A percentile compares a stretch with the other conserved stretches of the same genome.
These are phyloP conservation scores for Pseudozyma thailandica DNA, from an alignment of 1,284 basidiomycete species.

Conservation along the genomic window DNA sequence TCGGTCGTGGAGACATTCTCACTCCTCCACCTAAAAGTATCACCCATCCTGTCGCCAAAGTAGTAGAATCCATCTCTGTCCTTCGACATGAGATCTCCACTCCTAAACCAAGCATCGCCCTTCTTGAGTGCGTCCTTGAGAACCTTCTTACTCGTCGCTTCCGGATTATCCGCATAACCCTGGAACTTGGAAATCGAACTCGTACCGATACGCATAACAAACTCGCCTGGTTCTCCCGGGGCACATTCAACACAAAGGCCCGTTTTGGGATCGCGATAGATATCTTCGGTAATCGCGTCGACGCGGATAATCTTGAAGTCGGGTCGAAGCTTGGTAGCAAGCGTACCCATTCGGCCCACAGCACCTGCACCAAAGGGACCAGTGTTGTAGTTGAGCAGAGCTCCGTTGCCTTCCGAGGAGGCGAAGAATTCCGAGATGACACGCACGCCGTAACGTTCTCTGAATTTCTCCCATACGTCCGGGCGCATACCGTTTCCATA, in stretches of 20 bases:
- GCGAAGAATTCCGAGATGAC: constrained; percentile 68
- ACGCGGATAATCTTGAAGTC: constrained; percentile 65
- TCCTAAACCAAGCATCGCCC: constrained; percentile 67
- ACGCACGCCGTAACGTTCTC: constrained; percentile 64
- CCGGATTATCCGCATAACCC: constrained; percentile 63
- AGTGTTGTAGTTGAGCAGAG: constrained; percentile 65
- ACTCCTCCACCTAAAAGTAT: constrained; percentile 67
- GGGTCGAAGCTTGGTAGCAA: constrained; percentile 49
- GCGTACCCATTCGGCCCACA: constrained; percentile 60
- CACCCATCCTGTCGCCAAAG: constrained; percentile 66
- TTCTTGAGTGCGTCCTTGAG: constrained; percentile 63
- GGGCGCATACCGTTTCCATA: constrained; percentile 68
- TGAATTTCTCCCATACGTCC: constrained; percentile 68
- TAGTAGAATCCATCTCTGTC: constrained; percentile 64
- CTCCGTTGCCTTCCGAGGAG: constrained; percentile 65
- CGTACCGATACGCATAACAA: constrained; percentile 62
- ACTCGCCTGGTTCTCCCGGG: constrained; percentile 64
- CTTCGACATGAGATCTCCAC: constrained; percentile 65
- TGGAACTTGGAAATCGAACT: constrained; percentile 52
- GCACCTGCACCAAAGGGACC: constrained; percentile 67
- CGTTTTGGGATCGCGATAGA: constrained; percentile 59
- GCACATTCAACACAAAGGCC: constrained; percentile 64
- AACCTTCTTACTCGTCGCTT: constrained; percentile 67
- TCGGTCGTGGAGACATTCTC: constrained; percentile 68
- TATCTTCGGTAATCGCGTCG: constrained; percentile 68